Evolutionary conservation across 805 yeast genomes (phyloP), one percentile per base, ranked within the genome.

Genomic region (Schizosaccharomyces octosporus): DNA sequence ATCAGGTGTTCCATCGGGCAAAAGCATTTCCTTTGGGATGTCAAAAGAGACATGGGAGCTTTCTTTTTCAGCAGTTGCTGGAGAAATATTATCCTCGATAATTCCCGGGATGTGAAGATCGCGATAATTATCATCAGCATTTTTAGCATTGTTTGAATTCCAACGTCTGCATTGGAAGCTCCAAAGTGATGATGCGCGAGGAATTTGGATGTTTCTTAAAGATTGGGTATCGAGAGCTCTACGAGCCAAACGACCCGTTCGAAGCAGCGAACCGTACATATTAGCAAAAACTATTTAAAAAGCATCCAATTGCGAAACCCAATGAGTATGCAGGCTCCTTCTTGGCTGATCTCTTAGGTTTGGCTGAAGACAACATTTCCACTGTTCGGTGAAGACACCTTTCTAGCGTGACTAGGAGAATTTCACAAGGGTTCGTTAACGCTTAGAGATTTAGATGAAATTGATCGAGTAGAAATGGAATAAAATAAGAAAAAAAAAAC

Each of bases 1-100:
- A 74, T 93, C 97, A n/a, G 97, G 97, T 15, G 81, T 75, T 4
- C 93, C 84, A 42, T 71, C 67, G 2, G 67, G 65, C 29, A 66
- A 54, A 4, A 66, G 62, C 27, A 65, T 62, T 21, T 65, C 62
- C 6, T 61, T 36, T 5, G 66, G 66, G 13, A 65, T 61, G 9
- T 36, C 31, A 29, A 24, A 24, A n/a, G 17, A 15, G 29, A 41
- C 21, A n/a, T 24, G 15, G 21, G 39, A 4, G 9, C 19, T 24
- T 36, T 57, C 60, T 31, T 57, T 36, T 27, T 41, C 45, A n/a
- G 48, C 39, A 31, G 19, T 31, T 9, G 48, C n/a, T 7, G 60
- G 48, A 31, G 48, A 39, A 9, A 57, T 36, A 57, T 57, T 57
- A 41, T 57, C 24, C 45, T 57, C 60, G 17, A 21, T 57, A 2